Conservation (phyloP, 805 yeast genomes). For the Candida sakaeoensis region DNA sequence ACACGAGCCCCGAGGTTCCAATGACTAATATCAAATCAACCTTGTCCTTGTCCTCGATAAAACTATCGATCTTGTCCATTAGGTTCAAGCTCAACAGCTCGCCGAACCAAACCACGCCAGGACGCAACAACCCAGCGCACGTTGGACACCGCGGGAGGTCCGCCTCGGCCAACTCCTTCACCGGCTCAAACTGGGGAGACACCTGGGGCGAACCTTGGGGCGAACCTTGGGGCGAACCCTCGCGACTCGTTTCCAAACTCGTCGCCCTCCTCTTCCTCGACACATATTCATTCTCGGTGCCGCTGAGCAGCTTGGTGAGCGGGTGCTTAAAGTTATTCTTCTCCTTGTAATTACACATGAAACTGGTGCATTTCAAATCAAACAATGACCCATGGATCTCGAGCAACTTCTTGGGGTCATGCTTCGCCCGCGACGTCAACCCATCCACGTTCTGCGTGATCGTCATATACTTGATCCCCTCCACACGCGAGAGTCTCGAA, state of each 20-base stretch:
- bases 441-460: constrained; percentile 87
- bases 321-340: constrained; percentile 54
- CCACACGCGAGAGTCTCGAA: constrained; percentile 52
- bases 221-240: too few relatives aligned
- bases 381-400: constrained; percentile 82
- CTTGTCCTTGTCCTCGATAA: constrained; percentile 43
- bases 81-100: constrained; percentile 68
- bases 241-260: background rate
- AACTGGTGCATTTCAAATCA: constrained; percentile 68
- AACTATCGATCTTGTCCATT: constrained; percentile 68
- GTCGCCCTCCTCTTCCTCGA: constrained; percentile 12
- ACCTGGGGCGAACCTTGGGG: too few relatives aligned
- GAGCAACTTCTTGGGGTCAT: constrained; percentile 46
- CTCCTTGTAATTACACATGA: constrained; percentile 62
- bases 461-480: constrained; percentile 46
- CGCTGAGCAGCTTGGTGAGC: constrained; percentile 49
- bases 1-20: constrained; percentile 81
- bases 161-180: constrained; percentile 42
- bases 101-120: constrained; percentile 96
- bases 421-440: constrained; percentile 62
- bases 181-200: constrained; percentile 47
- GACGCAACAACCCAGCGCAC: constrained; percentile 70
- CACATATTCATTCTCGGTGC: constrained; percentile 33
- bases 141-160: constrained; percentile 75
- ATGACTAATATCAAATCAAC: constrained; percentile 77